phyloP scores from a whole-genome alignment of 2,329 filamentous ascomycete species.

The Claviceps spartinae region DNA sequence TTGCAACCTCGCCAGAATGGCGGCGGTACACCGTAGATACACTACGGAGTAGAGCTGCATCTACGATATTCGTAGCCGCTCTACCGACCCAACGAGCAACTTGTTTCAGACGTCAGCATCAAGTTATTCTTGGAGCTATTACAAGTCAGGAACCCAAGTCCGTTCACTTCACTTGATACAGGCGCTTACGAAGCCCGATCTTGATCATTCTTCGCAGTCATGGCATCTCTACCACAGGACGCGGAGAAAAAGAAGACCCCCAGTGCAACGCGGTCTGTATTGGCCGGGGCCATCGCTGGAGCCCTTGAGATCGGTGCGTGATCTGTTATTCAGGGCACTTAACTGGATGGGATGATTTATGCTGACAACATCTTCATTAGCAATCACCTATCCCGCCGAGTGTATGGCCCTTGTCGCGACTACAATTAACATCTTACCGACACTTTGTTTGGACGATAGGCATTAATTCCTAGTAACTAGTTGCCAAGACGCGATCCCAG shows the following conservation, averaged over 20 bases:
- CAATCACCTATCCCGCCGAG: conserved; percentile 89
- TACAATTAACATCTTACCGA: not conserved
- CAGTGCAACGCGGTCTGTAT: conserved; percentile 73
- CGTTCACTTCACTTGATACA: too few relatives aligned
- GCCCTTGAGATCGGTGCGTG: conserved; percentile 77
- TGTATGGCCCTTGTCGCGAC: conserved; percentile 36
- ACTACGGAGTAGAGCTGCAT: too few relatives aligned
- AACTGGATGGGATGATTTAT: not conserved
- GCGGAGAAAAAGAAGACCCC: conserved; percentile 37
- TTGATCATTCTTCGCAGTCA: conserved; percentile 7
- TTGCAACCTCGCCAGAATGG: too few relatives aligned
- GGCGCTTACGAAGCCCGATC: not conserved
- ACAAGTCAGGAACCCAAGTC: too few relatives aligned
- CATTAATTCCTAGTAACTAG: conserved; percentile 24
- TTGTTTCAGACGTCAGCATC: too few relatives aligned
- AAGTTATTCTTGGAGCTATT: too few relatives aligned
- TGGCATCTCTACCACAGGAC: conserved; percentile 17
- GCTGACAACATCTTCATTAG: conserved; percentile 14
- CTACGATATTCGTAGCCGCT: too few relatives aligned
- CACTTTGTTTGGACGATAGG: conserved; percentile 1
- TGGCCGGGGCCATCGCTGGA: conserved; percentile 87
- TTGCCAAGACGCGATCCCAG: conserved; percentile 90
- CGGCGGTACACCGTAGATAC: too few relatives aligned
- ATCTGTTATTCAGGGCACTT: not conserved
- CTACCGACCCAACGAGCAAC: too few relatives aligned